Evolutionary conservation across 768 basidiomycete genomes (phyloP).

Genomic region (Pholiota conissans): DNA sequence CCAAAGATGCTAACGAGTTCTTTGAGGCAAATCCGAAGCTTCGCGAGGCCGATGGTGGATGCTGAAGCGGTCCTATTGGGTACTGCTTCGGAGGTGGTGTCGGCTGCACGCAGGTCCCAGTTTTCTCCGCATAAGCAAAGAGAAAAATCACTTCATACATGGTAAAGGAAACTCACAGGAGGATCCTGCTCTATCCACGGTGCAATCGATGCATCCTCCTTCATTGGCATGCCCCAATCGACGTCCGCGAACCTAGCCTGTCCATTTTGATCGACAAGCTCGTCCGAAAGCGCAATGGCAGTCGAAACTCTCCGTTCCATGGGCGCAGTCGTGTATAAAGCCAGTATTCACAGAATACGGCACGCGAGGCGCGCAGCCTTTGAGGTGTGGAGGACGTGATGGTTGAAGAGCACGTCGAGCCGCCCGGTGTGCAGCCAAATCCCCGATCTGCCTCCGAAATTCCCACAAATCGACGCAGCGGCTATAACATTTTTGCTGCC

Average conservation of each 20-base stretch:
- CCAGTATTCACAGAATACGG: slow-evolving; percentile 20
- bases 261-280: slow-evolving; percentile 27
- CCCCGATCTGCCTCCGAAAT: slow-evolving; percentile 22
- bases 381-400: slow-evolving; percentile 7
- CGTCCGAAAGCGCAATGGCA: slow-evolving; percentile 22
- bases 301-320: slow-evolving; percentile 18
- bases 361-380: background rate
- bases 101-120: slow-evolving; percentile 29
- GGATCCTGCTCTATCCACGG: slow-evolving; percentile 28
- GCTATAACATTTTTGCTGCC: background rate
- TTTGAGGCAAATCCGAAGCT: slow-evolving; percentile 39
- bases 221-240: slow-evolving; percentile 13
- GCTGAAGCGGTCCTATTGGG: background rate
- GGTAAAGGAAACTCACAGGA: slow-evolving; percentile 22
- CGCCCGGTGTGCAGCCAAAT: slow-evolving; percentile 4
- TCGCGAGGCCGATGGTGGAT: slow-evolving; percentile 22
- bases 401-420: slow-evolving; percentile 11
- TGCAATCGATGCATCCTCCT: slow-evolving; percentile 26
- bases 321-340: background rate
- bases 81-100: slow-evolving; percentile 41
- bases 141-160: background rate
- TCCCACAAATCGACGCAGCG: slow-evolving; percentile 13
- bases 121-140: background rate
- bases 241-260: slow-evolving; percentile 21
- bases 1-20: slow-evolving; percentile 41